Base-by-base conservation (phyloP, 1,284 basidiomycete species). In the Melampsora larici-populina region DNA sequence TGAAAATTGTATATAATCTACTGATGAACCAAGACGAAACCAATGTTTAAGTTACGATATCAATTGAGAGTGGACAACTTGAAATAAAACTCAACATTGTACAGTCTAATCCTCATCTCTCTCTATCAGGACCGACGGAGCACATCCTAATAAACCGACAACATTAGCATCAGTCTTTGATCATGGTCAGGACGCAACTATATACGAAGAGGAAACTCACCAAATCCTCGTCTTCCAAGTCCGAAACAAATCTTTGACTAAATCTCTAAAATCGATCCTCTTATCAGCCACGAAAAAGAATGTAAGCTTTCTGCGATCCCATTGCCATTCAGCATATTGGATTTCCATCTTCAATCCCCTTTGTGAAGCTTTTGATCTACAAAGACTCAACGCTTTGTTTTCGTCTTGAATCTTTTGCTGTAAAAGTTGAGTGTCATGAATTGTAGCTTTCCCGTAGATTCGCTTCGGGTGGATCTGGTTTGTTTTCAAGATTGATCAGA, bases 261-360 rank as follows among this genome's bases (percentile, higher is more conserved):
- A 88, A 84, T 97, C 95, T 81, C 96, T 88, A 86, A 99, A 98
- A 85, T 99, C 96, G 83, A 99, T 95, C 80, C 96, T 87, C 85
- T 93, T 94, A 82, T 96, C 93, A 72, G 95, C 93, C 79, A 95
- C 87, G 84, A 97, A 99, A 86, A 97, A 98, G 87, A 97, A 97
- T 0, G 96, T 98, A 79, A 99, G 86, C 86, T 98, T 97, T 84
- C 94, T 91, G 68, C 96, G 90, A 85, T 97, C 94, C 92, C 93
- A 98, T 84, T 99, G 96, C 86, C 96, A 97, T 85, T 98, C 96
- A 43, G 94, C 95, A 83, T 97, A 94, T 77, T 97, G 90, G 78
- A 99, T 94, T 85, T 95, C 92, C 96, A 99, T 99, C 21, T 94
- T 94, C 82, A 99, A 85, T 82, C 94, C 83, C 68, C 80, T 75